Conservation (phyloP, 2,329 filamentous ascomycete species). For the Onygenales sp. region DNA sequence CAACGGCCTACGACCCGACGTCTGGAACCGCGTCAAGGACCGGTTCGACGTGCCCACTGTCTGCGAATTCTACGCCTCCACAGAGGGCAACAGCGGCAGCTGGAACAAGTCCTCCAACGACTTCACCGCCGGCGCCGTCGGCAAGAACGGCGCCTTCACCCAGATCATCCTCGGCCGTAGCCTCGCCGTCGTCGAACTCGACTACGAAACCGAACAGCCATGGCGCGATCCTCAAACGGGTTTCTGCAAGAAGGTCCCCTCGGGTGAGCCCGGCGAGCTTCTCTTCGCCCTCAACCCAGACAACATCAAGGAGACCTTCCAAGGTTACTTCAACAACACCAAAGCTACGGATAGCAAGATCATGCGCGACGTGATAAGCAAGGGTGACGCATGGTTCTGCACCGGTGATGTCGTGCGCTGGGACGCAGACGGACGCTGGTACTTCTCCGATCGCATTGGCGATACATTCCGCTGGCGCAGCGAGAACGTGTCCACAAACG, state of each 20-base stretch:
- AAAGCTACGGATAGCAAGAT: constrained; percentile 65
- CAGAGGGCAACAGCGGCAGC: constrained; percentile 58
- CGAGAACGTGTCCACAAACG: constrained; percentile 72
- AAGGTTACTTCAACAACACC: constrained; percentile 71
- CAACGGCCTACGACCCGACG: constrained; percentile 75
- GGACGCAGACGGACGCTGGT: constrained; percentile 61
- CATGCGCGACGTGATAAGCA: constrained; percentile 59
- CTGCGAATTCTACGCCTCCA: constrained; percentile 73
- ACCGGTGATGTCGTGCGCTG: constrained; percentile 72
- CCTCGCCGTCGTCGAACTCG: constrained; percentile 57
- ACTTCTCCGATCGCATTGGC: constrained; percentile 61
- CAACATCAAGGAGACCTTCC: constrained; percentile 57
- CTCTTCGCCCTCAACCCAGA: constrained; percentile 59
- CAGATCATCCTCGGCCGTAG: constrained; percentile 42
- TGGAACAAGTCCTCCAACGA: constrained; percentile 69
- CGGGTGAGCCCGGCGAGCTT: constrained; percentile 64
- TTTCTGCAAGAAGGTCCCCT: constrained; percentile 51
- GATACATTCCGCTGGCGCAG: constrained; percentile 55
- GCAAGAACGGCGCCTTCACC: constrained; percentile 57
- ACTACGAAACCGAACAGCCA: constrained; percentile 60
- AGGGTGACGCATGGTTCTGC: constrained; percentile 74
- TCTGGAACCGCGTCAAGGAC: constrained; percentile 75
- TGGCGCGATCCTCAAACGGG: constrained; percentile 59
- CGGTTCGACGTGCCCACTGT: constrained; percentile 67
- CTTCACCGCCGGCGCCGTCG: constrained; percentile 67